These are phyloP conservation scores for Paecilomyces sp. DNA, from an alignment of 2,329 filamentous ascomycete genomes.

Conservation along the genomic window DNA sequence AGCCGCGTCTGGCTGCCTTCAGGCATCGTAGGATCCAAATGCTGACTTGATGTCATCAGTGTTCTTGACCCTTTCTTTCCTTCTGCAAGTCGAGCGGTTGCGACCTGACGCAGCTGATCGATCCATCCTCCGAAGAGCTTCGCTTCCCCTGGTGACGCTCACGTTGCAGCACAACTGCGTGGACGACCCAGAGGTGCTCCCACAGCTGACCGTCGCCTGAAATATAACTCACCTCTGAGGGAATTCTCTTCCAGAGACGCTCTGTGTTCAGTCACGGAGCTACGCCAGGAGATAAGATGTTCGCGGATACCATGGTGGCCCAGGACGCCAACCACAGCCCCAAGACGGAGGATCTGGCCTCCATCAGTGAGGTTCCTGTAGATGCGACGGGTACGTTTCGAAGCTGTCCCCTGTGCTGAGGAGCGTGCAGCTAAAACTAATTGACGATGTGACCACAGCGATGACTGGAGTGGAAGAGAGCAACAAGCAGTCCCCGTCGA, in stretches of 20 bases:
- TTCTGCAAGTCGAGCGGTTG: background rate
- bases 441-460: constrained; percentile 17
- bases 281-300: constrained; percentile 18
- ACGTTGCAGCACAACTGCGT: background rate
- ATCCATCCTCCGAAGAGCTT: background rate
- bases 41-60: constrained; percentile 19
- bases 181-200: background rate
- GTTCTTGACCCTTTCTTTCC: background rate
- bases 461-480: constrained; percentile 16
- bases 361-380: constrained; percentile 34
- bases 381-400: constrained; percentile 31
- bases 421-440: background rate
- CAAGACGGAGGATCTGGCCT: constrained; percentile 31
- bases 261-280: background rate
- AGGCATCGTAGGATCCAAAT: constrained; percentile 12
- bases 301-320: constrained; percentile 31
- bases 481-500: constrained; percentile 23
- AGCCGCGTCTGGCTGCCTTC: background rate
- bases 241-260: background rate
- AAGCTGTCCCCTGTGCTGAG: constrained; percentile 3
- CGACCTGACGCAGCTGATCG: background rate
- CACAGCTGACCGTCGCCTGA: background rate
- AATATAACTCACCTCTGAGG: background rate
- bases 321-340: constrained; percentile 26
- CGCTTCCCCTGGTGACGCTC: background rate